phyloP scores from a whole-genome alignment of 805 yeast species.

The Candida loeiensis region DNA sequence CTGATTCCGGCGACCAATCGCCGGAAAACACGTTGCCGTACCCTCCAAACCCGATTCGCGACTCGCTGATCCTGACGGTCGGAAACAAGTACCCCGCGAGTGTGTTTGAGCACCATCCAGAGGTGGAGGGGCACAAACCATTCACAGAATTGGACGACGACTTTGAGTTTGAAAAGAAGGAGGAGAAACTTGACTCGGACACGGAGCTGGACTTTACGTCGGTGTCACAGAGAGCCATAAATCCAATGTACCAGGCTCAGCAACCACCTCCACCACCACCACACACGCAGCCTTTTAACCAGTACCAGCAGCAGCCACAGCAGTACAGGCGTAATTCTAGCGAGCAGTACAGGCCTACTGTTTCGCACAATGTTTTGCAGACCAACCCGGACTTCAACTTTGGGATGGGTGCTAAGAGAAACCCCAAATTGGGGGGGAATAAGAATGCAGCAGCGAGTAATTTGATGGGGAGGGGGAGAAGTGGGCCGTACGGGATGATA shows the following conservation, averaged over 20 bases:
- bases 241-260: constrained; percentile 46
- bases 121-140: constrained; percentile 45
- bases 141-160: constrained; percentile 38
- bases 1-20: constrained; percentile 14
- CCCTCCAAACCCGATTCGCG: constrained; percentile 16
- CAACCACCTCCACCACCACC: constrained; percentile 15
- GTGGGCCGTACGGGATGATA: constrained; percentile 13
- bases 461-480: constrained; percentile 17
- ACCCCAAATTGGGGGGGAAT: constrained; percentile 7
- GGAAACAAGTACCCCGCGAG: constrained; percentile 15
- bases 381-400: constrained; percentile 40
- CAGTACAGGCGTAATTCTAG: constrained; percentile 4
- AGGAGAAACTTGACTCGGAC: constrained; percentile 28
- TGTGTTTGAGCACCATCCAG: constrained; percentile 44
- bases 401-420: constrained; percentile 15
- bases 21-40: constrained; percentile 21
- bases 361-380: constrained; percentile 36
- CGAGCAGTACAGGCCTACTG: constrained; percentile 21
- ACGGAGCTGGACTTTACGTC: constrained; percentile 69
- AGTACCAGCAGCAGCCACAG: constrained; percentile 6
- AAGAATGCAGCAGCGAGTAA: constrained; percentile 12
- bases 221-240: constrained; percentile 72
- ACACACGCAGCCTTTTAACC: constrained; percentile 17
- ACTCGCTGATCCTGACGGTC: constrained; percentile 8
- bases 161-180: constrained; percentile 25